Base-by-base conservation (phyloP, 306 rosid genomes). In the Ceratonia siliqua region DNA sequence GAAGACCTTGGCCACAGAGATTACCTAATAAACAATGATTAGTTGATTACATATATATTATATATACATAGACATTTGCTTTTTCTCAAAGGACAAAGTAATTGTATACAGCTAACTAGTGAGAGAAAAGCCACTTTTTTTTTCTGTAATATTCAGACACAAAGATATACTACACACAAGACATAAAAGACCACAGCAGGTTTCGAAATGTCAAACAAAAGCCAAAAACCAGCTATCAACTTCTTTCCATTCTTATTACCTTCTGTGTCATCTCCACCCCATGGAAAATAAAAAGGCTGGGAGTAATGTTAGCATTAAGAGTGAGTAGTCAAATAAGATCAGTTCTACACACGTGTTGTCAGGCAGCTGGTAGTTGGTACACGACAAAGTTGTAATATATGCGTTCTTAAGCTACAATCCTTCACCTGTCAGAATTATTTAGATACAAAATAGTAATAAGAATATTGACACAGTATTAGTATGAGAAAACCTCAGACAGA, bases 331-430 rank as follows among this genome's bases (percentile, higher is more conserved):
- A 90, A 77, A 82, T 73, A 73, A 80, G 85, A 90, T 90, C 96
- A 90, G 84, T 90, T 88, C 96, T 92, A 90, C 89, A 84, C 94
- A 84, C 67, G 91, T 87, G 91, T 89, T 73, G 95, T 89, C 91
- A 91, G 91, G 90, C 86, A 65, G 87, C 88, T 70, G 66, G 87
- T 72, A 76, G 83, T 82, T 38, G 92, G 89, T 49, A 86, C 86
- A 17, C 87, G 86, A 62, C 82, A 78, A 66, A 87, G 85, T 85
- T 91, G 97, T 83, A 91, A 79, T 81, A 55, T 68, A 80, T 91
- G 97, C 5, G 97, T 87, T 91, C 91, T 81, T 87, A 91, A 73
- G 90, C 97, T 91, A 89, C 96, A 91, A 72, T 91, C 96, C 85
- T 87, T 87, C 62, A 91, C 91, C 97, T 91, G 86, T 58, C 49